Evolutionary conservation across 2,329 filamentous ascomycete genomes (phyloP).

Genomic region (Botrytis medusae): DNA sequence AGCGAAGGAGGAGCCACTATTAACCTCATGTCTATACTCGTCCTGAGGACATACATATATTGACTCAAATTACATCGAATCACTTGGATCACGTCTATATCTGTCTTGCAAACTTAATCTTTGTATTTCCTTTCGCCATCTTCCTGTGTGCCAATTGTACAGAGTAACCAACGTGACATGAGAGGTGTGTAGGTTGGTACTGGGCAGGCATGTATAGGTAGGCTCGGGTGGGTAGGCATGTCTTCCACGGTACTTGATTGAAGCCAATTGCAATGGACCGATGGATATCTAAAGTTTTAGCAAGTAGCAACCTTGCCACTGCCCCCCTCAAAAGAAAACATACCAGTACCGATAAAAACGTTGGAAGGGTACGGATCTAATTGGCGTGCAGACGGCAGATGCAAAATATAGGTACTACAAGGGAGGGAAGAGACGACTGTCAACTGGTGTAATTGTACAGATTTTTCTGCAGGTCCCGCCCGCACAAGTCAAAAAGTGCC

Average conservation of each 20-base stretch:
- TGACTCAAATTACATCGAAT: not conserved
- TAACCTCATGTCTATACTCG: not conserved
- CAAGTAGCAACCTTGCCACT: not conserved
- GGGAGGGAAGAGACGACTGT: not conserved
- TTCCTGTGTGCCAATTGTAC: not conserved
- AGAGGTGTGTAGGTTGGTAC: not conserved
- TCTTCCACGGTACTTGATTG: not conserved
- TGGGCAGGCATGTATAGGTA: not conserved
- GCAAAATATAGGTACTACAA: not conserved
- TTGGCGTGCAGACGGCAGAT: conserved; percentile 2
- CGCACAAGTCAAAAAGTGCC: not conserved
- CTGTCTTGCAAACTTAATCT: not conserved
- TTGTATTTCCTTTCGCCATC: not conserved
- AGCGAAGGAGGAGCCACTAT: conserved; percentile 4
- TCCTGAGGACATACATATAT: not conserved
- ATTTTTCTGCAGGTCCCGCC: not conserved
- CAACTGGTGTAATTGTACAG: not conserved
- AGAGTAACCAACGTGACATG: not conserved
- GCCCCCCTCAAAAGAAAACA: not conserved
- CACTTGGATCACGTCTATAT: not conserved
- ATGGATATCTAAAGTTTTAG: no score
- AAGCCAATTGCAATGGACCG: not conserved
- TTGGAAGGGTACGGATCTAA: not conserved
- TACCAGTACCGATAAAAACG: not conserved
- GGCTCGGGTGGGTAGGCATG: not conserved